Percentiles rank a stretch among this genome's conserved stretches.
These are phyloP conservation scores for Debaryomyces sp. DNA, from an alignment of 1,139 yeast genomes.

Conservation along the genomic window DNA sequence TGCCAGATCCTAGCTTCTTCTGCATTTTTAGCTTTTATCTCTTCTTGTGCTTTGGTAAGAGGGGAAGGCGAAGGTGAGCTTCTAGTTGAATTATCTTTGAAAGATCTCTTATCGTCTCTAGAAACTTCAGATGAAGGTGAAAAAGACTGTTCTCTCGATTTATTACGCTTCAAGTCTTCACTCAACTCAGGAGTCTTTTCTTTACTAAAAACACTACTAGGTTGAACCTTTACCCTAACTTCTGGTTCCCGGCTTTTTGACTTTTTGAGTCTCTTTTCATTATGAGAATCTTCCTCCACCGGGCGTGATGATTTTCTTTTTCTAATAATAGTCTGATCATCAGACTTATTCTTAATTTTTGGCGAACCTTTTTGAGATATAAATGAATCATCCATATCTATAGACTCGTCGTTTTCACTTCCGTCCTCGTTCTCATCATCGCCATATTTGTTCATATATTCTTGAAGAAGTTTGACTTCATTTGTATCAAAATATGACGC, in stretches of 20 bases:
- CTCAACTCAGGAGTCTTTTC: conserved; percentile 17
- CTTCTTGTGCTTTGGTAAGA: conserved; percentile 41
- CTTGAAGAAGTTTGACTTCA: conserved; percentile 57
- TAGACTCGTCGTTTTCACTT: conserved; percentile 6
- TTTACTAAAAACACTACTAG: conserved; percentile 15
- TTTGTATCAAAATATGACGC: conserved; percentile 56
- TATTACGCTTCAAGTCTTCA: conserved; percentile 7
- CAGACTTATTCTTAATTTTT: neutral
- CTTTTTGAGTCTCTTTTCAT: neutral
- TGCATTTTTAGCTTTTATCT: conserved; percentile 37
- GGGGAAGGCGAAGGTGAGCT: conserved; percentile 26
- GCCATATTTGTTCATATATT: conserved; percentile 32
- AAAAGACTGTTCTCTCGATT: conserved; percentile 22
- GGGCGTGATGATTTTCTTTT: conserved; percentile 10
- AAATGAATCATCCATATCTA: neutral
- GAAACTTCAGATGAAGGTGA: conserved; percentile 23
- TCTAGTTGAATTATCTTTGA: neutral
- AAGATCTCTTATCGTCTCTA: conserved; percentile 4
- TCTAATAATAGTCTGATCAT: neutral
- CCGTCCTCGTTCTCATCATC: conserved; percentile 2
- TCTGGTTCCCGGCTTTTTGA: conserved; percentile 2
- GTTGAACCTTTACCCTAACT: conserved; percentile 17
- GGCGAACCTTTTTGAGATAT: neutral
- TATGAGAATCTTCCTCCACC: neutral
- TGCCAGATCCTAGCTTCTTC: conserved; percentile 48